Evolutionary conservation across 768 basidiomycete genomes (phyloP).

Genomic region (Rhizopogon sp.): DNA sequence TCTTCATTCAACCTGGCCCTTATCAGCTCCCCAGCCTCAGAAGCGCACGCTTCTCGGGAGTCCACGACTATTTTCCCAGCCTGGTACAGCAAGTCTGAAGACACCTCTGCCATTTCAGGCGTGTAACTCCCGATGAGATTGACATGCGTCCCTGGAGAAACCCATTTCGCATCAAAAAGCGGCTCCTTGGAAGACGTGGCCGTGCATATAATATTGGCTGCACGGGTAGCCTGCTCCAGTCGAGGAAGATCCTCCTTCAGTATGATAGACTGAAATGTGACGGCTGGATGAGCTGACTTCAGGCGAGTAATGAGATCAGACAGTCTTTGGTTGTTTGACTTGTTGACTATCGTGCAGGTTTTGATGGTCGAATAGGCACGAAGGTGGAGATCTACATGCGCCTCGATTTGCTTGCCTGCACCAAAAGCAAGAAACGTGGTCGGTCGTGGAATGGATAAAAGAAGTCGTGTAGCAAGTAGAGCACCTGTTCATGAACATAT

Average conservation of each 20-base stretch:
- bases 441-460: conserved; percentile 36
- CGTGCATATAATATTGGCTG: conserved; percentile 57
- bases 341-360: conserved; percentile 58
- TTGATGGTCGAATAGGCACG: conserved; percentile 50
- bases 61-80: conserved; percentile 67
- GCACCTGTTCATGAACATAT: conserved; percentile 44
- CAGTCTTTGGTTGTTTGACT: conserved; percentile 48
- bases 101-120: conserved; percentile 76
- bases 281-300: conserved; percentile 19
- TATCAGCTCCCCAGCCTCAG: conserved; percentile 83
- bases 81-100: conserved; percentile 48
- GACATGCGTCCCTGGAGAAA: conserved; percentile 59
- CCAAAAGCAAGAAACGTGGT: conserved; percentile 58
- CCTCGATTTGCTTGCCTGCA: conserved; percentile 64
- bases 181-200: conserved; percentile 70
- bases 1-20: conserved; percentile 34
- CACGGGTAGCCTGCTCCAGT: conserved; percentile 10
- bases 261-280: conserved; percentile 10
- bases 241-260: conserved; percentile 4
- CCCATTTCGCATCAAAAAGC: conserved; percentile 65
- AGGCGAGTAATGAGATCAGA: conserved; percentile 29
- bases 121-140: conserved; percentile 82
- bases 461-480: conserved; percentile 55
- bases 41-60: conserved; percentile 60
- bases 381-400: conserved; percentile 61